Evolutionary conservation across 441 rosid genomes (phyloP).

Genomic region (Capsella rubella): DNA sequence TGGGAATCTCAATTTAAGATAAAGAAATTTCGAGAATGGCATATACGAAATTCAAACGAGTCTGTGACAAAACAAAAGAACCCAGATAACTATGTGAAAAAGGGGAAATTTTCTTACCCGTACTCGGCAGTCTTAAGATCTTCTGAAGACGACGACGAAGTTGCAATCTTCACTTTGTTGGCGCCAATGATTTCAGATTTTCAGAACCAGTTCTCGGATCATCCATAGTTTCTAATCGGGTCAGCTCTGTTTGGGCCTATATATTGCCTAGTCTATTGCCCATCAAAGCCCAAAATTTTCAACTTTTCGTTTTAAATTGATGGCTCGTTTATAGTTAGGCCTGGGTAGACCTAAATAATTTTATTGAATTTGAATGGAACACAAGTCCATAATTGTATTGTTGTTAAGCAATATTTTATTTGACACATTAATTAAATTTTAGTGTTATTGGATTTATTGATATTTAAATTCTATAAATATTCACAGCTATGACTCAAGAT

Average conservation of each 20-base stretch:
- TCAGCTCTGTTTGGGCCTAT: background rate
- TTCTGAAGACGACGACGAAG: slow-evolving; percentile 11
- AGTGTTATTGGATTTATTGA: no score
- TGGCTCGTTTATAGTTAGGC: no score
- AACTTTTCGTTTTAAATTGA: no score
- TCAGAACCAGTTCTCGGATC: slow-evolving; percentile 11
- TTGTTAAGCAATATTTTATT: no score
- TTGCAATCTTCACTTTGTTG: slow-evolving; percentile 17
- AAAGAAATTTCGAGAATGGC: background rate
- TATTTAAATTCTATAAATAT: no score
- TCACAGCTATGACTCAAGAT: no score
- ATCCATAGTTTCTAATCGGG: slow-evolving; percentile 5
- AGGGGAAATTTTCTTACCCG: slow-evolving; percentile 1
- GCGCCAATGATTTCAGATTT: slow-evolving; percentile 21
- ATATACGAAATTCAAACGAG: background rate
- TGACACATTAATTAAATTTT: no score
- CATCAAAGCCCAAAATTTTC: no score
- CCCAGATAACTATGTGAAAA: background rate
- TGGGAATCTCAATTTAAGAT: background rate
- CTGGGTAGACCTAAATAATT: no score
- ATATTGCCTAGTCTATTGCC: no score
- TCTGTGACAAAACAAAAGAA: background rate
- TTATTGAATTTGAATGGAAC: no score
- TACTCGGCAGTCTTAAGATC: background rate
- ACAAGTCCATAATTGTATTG: no score